Base-by-base conservation (phyloP, 805 yeast genomes). In the Sungouiozyma intestinalis region DNA sequence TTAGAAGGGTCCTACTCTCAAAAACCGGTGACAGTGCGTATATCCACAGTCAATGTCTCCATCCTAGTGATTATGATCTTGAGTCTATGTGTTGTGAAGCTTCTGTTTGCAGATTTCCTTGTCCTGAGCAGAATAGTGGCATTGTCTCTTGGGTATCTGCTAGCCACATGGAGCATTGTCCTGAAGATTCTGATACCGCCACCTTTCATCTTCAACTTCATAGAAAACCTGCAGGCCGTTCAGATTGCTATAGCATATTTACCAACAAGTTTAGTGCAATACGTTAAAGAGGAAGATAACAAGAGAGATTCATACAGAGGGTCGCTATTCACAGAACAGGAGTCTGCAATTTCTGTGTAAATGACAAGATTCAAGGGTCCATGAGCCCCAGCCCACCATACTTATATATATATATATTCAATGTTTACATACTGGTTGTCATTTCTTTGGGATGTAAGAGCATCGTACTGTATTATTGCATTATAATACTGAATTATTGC, bases 141-240 rank as follows among this genome's bases (percentile, higher is more conserved):
- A 13, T 15, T 32, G 3, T 24, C 33, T 13, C 3, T 36, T 24
- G 40, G 44, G 11, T 37, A 32, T 18, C n/a, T 16, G 3, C 14
- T 24, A 17, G 38, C 44, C 4, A 3, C 27, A 2, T 7, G 19
- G 5, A 37, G 34, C 24, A 11, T 16, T 7, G n/a, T 36, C 3
- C 17, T 41, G 2, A 24, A 37, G 7, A 21, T 37, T 19, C 19
- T 41, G 18, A 15, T 41, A n/a, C 40, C 40, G 13, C 44, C 44
- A 33, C 16, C 37, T 11, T 33, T 36, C 7, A 8, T 37, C n/a
- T 19, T 39, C 36, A 33, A 39, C 8, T 32, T 20, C 15, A 11
- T 39, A 4, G 41, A 39, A 33, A 31, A 39, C 7, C 32, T 20
- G 14, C 7, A 21, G 11, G 14, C 33, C 21, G 41, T 29, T 9